These are phyloP conservation scores for Nidula microcarpa DNA, from an alignment of 768 basidiomycete genomes.

Conservation along the genomic window DNA sequence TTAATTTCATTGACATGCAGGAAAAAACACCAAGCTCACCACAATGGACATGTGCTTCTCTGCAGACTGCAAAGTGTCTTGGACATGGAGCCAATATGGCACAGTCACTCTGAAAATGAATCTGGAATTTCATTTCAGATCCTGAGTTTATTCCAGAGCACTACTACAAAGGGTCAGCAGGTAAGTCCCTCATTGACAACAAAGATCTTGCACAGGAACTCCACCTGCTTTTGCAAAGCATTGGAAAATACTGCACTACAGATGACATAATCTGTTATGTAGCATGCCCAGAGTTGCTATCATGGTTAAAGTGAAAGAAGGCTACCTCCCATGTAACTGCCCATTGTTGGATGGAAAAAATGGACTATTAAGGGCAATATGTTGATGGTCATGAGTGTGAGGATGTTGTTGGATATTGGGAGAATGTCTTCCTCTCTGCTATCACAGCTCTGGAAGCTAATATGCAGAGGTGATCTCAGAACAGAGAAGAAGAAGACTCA, in stretches of 20 bases:
- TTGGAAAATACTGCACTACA: constrained; percentile 19
- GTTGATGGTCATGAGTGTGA: constrained; percentile 24
- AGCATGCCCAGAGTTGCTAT: constrained; percentile 1
- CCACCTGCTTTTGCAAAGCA: constrained; percentile 14
- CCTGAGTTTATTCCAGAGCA: constrained; percentile 16
- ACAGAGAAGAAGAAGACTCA: background rate
- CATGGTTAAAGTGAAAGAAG: constrained; percentile 4
- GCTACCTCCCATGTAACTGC: constrained; percentile 18
- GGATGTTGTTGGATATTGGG: constrained; percentile 27
- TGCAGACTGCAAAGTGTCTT: constrained; percentile 12
- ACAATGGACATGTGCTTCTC: too few relatives aligned
- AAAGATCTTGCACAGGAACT: constrained; percentile 25
- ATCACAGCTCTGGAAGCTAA: constrained; percentile 5
- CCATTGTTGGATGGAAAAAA: constrained; percentile 9
- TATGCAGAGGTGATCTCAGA: background rate
- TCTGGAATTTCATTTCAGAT: constrained; percentile 13
- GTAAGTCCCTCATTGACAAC: constrained; percentile 20
- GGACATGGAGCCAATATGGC: constrained; percentile 11
- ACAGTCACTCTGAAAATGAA: constrained; percentile 8
- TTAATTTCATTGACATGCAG: too few relatives aligned
- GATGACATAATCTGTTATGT: constrained; percentile 18
- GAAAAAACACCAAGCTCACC: too few relatives aligned
- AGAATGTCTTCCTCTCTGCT: constrained; percentile 18
- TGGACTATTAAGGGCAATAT: constrained; percentile 19
- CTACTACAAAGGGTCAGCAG: constrained; percentile 24